These are phyloP conservation scores for Arthroderma uncinatum DNA, from an alignment of 2,329 filamentous ascomycete genomes.

Conservation along the genomic window DNA sequence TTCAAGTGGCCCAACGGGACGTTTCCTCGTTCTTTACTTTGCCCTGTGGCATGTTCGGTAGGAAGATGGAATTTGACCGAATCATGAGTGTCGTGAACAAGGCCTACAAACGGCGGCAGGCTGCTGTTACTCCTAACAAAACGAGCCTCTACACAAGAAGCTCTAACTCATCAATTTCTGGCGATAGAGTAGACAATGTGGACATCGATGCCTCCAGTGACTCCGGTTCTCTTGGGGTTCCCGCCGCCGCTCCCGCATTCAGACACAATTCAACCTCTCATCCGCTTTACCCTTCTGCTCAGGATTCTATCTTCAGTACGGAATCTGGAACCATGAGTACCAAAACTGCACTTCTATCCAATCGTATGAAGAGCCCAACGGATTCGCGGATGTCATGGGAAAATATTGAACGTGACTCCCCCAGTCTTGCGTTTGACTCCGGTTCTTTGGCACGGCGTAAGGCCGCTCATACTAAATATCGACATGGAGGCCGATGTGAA, in stretches of 20 bases:
- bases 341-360: constrained; percentile 19
- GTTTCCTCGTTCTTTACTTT: constrained; percentile 87
- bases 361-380: constrained; percentile 27
- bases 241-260: constrained; percentile 24
- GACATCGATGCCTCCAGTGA: constrained; percentile 47
- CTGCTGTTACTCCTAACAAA: constrained; percentile 24
- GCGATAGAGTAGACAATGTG: constrained; percentile 38
- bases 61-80: constrained; percentile 57
- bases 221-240: constrained; percentile 36
- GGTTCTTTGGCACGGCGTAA: constrained; percentile 23
- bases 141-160: constrained; percentile 35
- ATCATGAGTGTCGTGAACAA: constrained; percentile 67
- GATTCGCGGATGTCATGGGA: constrained; percentile 29
- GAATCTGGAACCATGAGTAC: constrained; percentile 27
- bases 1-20: constrained; percentile 70
- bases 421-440: constrained; percentile 9
- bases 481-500: constrained; percentile 47
- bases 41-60: constrained; percentile 69
- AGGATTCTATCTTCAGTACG: constrained; percentile 27
- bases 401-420: constrained; percentile 27
- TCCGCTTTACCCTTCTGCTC: constrained; percentile 20
- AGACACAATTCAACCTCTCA: constrained; percentile 26
- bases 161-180: constrained; percentile 44
- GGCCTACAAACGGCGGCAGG: constrained; percentile 54
- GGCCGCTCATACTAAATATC: constrained; percentile 39